A percentile compares a stretch with the other conserved stretches of the same genome.
Conservation (phyloP, 345 rosid genomes). For the Euclidium syriacum region DNA sequence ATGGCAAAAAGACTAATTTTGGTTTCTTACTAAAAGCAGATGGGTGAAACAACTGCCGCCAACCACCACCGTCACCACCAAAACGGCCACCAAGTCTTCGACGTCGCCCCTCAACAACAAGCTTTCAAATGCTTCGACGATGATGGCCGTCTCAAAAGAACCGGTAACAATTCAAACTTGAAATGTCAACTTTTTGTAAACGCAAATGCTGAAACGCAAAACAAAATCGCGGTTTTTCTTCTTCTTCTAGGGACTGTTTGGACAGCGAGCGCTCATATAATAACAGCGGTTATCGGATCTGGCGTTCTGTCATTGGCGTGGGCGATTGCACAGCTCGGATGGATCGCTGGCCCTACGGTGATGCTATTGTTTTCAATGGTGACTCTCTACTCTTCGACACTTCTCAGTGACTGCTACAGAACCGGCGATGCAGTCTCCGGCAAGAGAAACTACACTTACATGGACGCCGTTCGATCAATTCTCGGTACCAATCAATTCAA, state of each 20-base stretch:
- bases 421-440: slow-evolving; percentile 54
- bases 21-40: slow-evolving; percentile 20
- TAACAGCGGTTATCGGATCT: slow-evolving; percentile 83
- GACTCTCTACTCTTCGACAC: slow-evolving; percentile 63
- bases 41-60: slow-evolving; percentile 49
- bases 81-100: slow-evolving; percentile 37
- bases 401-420: slow-evolving; percentile 68
- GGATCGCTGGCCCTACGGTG: slow-evolving; percentile 78
- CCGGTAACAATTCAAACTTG: slow-evolving; percentile 29
- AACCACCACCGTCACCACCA: slow-evolving; percentile 30
- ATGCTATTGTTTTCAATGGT: slow-evolving; percentile 69
- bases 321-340: slow-evolving; percentile 86
- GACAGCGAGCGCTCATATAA: slow-evolving; percentile 83
- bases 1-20: not conserved
- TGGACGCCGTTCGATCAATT: slow-evolving; percentile 66
- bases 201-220: slow-evolving; percentile 5
- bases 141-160: slow-evolving; percentile 67
- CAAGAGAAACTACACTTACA: slow-evolving; percentile 73
- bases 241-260: slow-evolving; percentile 76
- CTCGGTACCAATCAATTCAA: slow-evolving; percentile 42
- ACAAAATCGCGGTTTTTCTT: not conserved
- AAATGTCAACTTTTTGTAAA: not conserved
- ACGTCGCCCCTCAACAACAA: slow-evolving; percentile 21
- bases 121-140: slow-evolving; percentile 58
- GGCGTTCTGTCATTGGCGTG: slow-evolving; percentile 87